Evolutionary conservation across 805 yeast genomes (phyloP), one percentile per base, ranked within the genome.

Genomic region (Candida pini): DNA sequence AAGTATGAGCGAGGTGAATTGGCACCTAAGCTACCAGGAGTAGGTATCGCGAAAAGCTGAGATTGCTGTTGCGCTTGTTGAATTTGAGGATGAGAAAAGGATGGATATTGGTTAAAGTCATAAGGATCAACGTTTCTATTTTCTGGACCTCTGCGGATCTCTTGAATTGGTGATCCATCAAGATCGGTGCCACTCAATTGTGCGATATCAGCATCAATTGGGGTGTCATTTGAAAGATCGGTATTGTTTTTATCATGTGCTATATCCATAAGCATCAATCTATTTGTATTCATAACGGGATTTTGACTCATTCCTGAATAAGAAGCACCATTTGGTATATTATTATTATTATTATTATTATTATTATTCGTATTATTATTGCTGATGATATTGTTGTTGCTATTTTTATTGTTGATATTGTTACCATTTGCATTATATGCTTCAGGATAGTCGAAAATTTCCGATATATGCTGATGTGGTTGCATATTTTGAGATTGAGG

Each of bases 111-210:
- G 23, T 12, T n/a, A 9, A 24, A 20, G 30, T 50, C 54, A 20
- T 30, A 33, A n/a, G 34, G 44, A 27, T 43, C 51, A 18, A 18
- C 13, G 32, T 54, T 54, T 40, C 56, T 39, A 34, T 46, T 55
- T 31, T 55, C 60, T 4, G 59, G 60, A 2, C 53, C 54, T 28
- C 60, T 44, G 15, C 43, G 48, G 28, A 56, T 56, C 36, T 53
- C 60, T 41, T 50, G 58, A 32, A 56, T 51, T 13, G 54, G 40
- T 18, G 50, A 49, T 20, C 40, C 35, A 16, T 32, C 39, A 12
- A 35, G 48, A 25, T 37, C 32, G 18, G 30, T 35, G 5, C 31
- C 45, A 6, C 41, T 31, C n/a, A n/a, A n/a, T n/a, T n/a, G n/a
- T n/a, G n/a, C n/a, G n/a, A n/a, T n/a, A n/a, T n/a, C n/a, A 5